phyloP scores from a whole-genome alignment of 208 protist species.

The Endotrypanum monterogeii region DNA sequence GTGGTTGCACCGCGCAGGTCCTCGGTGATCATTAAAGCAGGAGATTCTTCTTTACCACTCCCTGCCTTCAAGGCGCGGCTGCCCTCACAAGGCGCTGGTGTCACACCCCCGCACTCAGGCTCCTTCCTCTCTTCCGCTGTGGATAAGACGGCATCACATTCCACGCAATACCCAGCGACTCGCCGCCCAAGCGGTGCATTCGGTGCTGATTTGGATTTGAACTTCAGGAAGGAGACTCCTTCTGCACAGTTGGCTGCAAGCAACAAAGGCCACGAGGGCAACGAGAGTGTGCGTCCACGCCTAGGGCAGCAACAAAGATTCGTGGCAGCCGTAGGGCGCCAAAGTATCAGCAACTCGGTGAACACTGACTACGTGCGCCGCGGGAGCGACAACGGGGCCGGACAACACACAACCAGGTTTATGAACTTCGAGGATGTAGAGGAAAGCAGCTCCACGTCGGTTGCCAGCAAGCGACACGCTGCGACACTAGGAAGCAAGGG shows the following conservation, averaged over 20 bases:
- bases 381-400: conserved; percentile 12
- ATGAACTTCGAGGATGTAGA: conserved; percentile 40
- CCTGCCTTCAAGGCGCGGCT: not conserved
- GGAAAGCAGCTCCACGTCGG: conserved; percentile 11
- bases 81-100: not conserved
- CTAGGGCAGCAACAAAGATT: conserved; percentile 4
- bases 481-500: not conserved
- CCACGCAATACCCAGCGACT: not conserved
- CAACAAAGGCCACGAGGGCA: not conserved
- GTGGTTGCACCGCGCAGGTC: not conserved
- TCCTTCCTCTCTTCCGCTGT: not conserved
- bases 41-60: not conserved
- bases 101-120: too few species aligned
- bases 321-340: not conserved
- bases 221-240: not conserved
- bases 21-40: not conserved
- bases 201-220: not conserved
- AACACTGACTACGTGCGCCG: conserved; percentile 36
- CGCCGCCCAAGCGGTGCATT: not conserved
- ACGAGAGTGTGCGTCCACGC: not conserved
- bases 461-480: not conserved
- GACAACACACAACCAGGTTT: conserved; percentile 24
- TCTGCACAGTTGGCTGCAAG: too few species aligned
- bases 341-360: conserved; percentile 14
- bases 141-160: not conserved